Evolutionary conservation across 2,329 filamentous ascomycete species (phyloP).

Genomic region (Hortaea sp.): DNA sequence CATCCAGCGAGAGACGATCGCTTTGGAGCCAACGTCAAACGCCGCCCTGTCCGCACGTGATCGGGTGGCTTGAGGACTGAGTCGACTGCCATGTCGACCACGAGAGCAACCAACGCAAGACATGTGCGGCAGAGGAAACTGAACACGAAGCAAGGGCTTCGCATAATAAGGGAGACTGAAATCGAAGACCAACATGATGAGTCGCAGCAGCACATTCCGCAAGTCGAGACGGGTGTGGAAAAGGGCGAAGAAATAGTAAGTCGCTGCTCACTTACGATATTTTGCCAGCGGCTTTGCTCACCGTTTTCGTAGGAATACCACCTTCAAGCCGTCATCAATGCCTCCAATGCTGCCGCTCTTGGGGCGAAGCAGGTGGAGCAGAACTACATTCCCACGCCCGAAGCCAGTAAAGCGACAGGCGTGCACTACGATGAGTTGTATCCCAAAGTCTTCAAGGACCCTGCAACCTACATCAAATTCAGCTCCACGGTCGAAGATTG

Average conservation of each 20-base stretch:
- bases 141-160: slow-evolving; percentile 78
- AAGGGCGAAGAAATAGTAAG: slow-evolving; percentile 94
- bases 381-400: slow-evolving; percentile 58
- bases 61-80: neutral
- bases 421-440: slow-evolving; percentile 88
- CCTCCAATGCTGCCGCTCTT: slow-evolving; percentile 42
- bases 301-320: slow-evolving; percentile 68
- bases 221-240: slow-evolving; percentile 92
- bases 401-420: slow-evolving; percentile 47
- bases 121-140: slow-evolving; percentile 74
- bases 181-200: slow-evolving; percentile 74
- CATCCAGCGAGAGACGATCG: neutral
- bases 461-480: slow-evolving; percentile 90
- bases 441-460: slow-evolving; percentile 66
- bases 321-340: slow-evolving; percentile 74
- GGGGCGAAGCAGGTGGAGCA: slow-evolving; percentile 47
- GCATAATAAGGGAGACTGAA: slow-evolving; percentile 80
- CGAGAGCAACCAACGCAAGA: slow-evolving; percentile 26
- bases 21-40: neutral
- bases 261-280: slow-evolving; percentile 22
- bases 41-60: slow-evolving; percentile 5
- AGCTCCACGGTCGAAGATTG: slow-evolving; percentile 97
- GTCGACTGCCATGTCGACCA: slow-evolving; percentile 13
- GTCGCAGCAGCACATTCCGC: slow-evolving; percentile 68
- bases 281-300: slow-evolving; percentile 4